phyloP scores from a whole-genome alignment of 2,329 filamentous ascomycete species.

The Paraphoma chrysanthemicola region DNA sequence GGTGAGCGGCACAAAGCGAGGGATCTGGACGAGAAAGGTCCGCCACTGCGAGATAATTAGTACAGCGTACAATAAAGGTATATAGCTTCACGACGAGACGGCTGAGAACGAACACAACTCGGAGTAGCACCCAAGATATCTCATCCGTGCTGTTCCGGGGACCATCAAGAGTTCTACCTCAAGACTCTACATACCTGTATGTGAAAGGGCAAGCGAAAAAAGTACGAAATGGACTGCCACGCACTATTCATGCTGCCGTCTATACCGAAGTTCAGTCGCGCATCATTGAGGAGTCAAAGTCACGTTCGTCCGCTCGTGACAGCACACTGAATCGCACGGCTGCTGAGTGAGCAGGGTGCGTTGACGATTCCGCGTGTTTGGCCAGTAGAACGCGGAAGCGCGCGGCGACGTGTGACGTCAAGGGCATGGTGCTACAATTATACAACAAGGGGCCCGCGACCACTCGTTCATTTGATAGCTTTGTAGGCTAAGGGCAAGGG shows the following conservation, averaged over 20 bases:
- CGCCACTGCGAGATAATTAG: constrained; percentile 38
- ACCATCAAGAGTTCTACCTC: too few species aligned
- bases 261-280: background rate
- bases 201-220: constrained; percentile 45
- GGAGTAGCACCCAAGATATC: too few species aligned
- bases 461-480: too few species aligned
- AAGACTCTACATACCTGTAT: constrained; percentile 13
- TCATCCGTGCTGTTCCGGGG: too few species aligned
- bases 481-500: too few species aligned
- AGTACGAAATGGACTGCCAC: constrained; percentile 41
- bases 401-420: background rate
- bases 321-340: background rate
- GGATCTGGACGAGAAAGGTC: constrained; percentile 46
- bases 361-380: background rate
- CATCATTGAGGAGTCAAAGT: background rate
- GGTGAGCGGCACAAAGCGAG: constrained; percentile 45
- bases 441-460: too few species aligned
- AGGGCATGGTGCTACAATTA: background rate
- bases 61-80: background rate
- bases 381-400: background rate
- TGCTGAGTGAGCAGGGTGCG: background rate
- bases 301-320: background rate
- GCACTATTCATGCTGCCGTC: constrained; percentile 36
- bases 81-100: too few species aligned
- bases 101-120: too few species aligned